A percentile compares a stretch with the other conserved stretches of the same genome.
Evolutionary conservation across 2,329 filamentous ascomycete genomes (phyloP).

Genomic region (Exophiala calicioides): DNA sequence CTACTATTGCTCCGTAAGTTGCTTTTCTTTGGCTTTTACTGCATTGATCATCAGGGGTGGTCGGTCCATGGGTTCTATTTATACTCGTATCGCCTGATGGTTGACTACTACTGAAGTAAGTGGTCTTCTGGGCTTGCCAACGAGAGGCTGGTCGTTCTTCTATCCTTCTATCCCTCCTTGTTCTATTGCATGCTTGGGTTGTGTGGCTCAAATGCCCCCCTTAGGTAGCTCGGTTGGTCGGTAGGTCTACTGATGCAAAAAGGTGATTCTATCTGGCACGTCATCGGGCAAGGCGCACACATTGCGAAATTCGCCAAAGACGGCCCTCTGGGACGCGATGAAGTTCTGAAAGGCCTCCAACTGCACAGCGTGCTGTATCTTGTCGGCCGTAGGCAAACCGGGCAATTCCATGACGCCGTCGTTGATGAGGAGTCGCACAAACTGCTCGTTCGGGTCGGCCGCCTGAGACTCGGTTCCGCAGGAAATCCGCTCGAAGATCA

Average conservation of each 20-base stretch:
- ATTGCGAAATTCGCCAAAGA: constrained; percentile 51
- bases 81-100: too few species aligned
- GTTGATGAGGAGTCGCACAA: constrained; percentile 58
- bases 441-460: constrained; percentile 31
- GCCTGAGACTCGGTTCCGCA: constrained; percentile 36
- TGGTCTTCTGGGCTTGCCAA: too few species aligned
- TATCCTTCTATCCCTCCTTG: background rate
- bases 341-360: constrained; percentile 46
- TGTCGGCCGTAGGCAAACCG: constrained; percentile 4
- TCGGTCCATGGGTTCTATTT: too few species aligned
- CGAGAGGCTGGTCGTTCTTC: too few species aligned
- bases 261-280: constrained; percentile 47
- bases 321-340: constrained; percentile 43
- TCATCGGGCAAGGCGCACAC: constrained; percentile 50
- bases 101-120: too few species aligned
- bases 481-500: constrained; percentile 56
- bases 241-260: constrained; percentile 48
- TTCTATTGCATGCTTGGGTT: background rate
- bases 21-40: too few species aligned
- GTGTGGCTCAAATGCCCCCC: too few species aligned
- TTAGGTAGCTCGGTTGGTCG: too few species aligned
- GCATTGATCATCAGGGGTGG: too few species aligned
- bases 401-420: constrained; percentile 54
- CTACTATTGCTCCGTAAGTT: too few species aligned
- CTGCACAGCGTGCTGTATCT: constrained; percentile 45